These are phyloP conservation scores for Gloeostereum incarnatum DNA, from an alignment of 768 basidiomycete species.

Conservation along the genomic window DNA sequence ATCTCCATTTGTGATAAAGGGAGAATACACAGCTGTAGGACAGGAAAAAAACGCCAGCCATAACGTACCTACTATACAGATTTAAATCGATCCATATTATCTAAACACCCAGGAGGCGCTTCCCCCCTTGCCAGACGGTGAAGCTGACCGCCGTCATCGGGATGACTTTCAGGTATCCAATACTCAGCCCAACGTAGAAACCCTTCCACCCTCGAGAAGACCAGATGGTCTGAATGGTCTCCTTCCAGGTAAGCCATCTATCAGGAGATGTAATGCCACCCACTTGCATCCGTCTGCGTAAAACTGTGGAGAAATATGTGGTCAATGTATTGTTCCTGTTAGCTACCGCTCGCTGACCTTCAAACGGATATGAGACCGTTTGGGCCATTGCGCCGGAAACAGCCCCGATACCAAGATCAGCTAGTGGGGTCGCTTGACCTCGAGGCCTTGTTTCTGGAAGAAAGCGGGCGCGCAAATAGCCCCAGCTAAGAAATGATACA, in stretches of 20 bases:
- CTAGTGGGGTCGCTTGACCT: constrained; percentile 31
- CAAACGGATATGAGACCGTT: constrained; percentile 91
- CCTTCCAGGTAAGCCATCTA: constrained; percentile 70
- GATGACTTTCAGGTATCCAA: constrained; percentile 90
- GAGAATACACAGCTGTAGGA: no score
- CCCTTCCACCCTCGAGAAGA: constrained; percentile 67
- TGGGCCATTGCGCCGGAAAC: constrained; percentile 80
- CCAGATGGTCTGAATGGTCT: constrained; percentile 68
- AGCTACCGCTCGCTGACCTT: constrained; percentile 25
- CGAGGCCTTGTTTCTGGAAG: constrained; percentile 33
- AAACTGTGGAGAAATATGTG: constrained; percentile 7
- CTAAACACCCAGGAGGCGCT: constrained; percentile 18
- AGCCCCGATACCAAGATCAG: constrained; percentile 79
- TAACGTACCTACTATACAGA: constrained; percentile 5
- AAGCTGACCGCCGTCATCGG: constrained; percentile 95
- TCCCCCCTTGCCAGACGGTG: constrained; percentile 69
- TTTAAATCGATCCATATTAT: not conserved
- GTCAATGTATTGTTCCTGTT: not conserved
- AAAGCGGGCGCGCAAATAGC: constrained; percentile 55
- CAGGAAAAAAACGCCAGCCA: no score
- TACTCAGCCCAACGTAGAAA: constrained; percentile 85
- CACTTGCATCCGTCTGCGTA: constrained; percentile 91
- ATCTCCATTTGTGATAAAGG: no score
- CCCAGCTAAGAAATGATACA: constrained; percentile 91
- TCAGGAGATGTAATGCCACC: constrained; percentile 76